Conservation (phyloP, 1,284 basidiomycete species). For the Boletus nobilissimus region DNA sequence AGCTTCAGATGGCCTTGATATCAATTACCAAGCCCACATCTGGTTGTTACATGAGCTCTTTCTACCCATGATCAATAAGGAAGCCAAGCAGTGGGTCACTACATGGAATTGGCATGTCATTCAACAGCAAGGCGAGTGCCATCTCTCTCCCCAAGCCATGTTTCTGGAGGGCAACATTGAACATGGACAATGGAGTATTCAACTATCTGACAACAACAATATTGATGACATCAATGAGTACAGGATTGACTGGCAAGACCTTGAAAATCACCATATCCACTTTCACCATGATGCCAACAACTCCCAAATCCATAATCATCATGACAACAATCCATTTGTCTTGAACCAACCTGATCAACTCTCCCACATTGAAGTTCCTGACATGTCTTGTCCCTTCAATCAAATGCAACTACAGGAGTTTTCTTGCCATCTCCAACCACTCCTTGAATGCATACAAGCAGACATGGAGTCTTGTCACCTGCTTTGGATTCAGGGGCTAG, state of each 20-base stretch:
- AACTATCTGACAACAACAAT: not conserved
- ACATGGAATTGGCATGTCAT: not conserved
- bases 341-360: not conserved
- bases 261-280: not conserved
- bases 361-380: not conserved
- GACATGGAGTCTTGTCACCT: no score
- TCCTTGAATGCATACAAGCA: no score
- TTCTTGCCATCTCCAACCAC: no score
- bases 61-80: not conserved
- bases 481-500: no score
- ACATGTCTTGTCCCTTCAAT: not conserved
- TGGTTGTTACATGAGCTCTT: not conserved
- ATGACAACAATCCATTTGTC: not conserved
- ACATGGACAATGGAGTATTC: not conserved
- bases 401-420: not conserved
- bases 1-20: not conserved
- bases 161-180: not conserved
- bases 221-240: not conserved
- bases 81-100: not conserved
- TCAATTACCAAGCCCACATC: not conserved
- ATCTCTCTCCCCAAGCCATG: not conserved
- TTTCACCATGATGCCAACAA: not conserved
- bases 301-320: no score
- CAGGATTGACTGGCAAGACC: not conserved
- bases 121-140: not conserved